Conservation (phyloP, 2,329 filamentous ascomycete genomes). For the Fusarium devonianum region DNA sequence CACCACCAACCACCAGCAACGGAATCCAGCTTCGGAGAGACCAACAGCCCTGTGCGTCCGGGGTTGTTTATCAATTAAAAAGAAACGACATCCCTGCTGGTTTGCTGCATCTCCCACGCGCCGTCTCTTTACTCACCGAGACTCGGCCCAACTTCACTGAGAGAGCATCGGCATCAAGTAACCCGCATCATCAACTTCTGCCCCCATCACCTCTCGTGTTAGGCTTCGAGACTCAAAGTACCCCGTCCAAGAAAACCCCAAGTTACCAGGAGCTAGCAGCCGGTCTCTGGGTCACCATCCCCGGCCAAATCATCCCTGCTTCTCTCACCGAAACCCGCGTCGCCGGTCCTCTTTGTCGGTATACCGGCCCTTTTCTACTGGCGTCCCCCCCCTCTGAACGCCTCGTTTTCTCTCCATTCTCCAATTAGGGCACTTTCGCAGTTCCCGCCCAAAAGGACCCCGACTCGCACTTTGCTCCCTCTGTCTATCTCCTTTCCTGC, state of each 20-base stretch:
- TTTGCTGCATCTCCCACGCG: slow-evolving; percentile 5
- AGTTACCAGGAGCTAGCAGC: too few relatives aligned
- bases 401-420: slow-evolving; percentile 37
- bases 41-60: slow-evolving; percentile 1
- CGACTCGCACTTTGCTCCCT: slow-evolving; percentile 25
- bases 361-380: slow-evolving; percentile 24
- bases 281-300: slow-evolving; percentile 27
- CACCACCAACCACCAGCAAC: slow-evolving; percentile 21
- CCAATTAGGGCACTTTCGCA: slow-evolving; percentile 37
- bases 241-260: too few relatives aligned
- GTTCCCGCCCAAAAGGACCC: slow-evolving; percentile 38
- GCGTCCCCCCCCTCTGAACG: slow-evolving; percentile 26
- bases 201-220: too few relatives aligned
- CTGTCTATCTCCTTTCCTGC: slow-evolving; percentile 14
- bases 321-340: slow-evolving; percentile 39
- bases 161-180: slow-evolving; percentile 1
- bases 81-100: slow-evolving; percentile 8
- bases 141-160: not conserved
- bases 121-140: slow-evolving; percentile 1
- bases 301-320: slow-evolving; percentile 41
- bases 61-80: slow-evolving; percentile 9
- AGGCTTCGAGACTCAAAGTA: too few relatives aligned
- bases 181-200: too few relatives aligned
- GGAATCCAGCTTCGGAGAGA: slow-evolving; percentile 20
- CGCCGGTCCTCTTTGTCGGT: slow-evolving; percentile 19